phyloP scores from a whole-genome alignment of 495 filamentous ascomycete genomes.

The Penicillium cosmopolitanum region DNA sequence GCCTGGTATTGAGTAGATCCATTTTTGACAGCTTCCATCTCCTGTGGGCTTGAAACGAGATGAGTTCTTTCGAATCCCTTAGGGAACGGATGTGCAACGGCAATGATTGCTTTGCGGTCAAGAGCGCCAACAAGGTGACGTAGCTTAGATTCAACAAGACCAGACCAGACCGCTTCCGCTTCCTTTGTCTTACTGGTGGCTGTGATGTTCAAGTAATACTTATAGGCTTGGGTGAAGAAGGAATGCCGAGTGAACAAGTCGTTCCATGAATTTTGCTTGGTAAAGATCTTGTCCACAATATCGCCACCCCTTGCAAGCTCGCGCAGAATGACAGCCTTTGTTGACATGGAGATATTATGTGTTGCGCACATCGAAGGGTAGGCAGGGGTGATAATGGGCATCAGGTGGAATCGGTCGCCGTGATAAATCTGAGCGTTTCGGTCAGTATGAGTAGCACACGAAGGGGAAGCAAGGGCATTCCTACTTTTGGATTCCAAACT shows the following conservation, averaged over 20 bases:
- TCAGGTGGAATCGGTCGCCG: slow-evolving; percentile 79
- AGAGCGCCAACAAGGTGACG: slow-evolving; percentile 79
- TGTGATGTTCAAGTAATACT: slow-evolving; percentile 89
- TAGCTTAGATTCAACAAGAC: slow-evolving; percentile 90
- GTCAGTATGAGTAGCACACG: not conserved
- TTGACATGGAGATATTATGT: slow-evolving; percentile 87
- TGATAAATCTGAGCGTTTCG: slow-evolving; percentile 65
- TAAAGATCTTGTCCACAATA: slow-evolving; percentile 80
- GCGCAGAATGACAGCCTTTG: slow-evolving; percentile 77
- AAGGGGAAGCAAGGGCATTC: slow-evolving; percentile 11
- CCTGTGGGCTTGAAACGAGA: slow-evolving; percentile 67
- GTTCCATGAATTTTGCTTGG: slow-evolving; percentile 76
- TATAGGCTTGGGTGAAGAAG: slow-evolving; percentile 91
- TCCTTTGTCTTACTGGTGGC: slow-evolving; percentile 86
- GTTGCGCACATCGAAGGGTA: slow-evolving; percentile 97
- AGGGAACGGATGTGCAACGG: slow-evolving; percentile 86
- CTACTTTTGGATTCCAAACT: slow-evolving; percentile 93
- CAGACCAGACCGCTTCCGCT: slow-evolving; percentile 83
- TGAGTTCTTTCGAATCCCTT: slow-evolving; percentile 88
- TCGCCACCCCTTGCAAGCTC: slow-evolving; percentile 79
- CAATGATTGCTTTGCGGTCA: slow-evolving; percentile 72
- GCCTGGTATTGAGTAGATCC: slow-evolving; percentile 72
- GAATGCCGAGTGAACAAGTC: slow-evolving; percentile 85
- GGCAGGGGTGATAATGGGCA: slow-evolving; percentile 97
- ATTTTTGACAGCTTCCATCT: slow-evolving; percentile 69